phyloP scores from a whole-genome alignment of 208 protist genomes.

The Acanthamoeba royreba region DNA sequence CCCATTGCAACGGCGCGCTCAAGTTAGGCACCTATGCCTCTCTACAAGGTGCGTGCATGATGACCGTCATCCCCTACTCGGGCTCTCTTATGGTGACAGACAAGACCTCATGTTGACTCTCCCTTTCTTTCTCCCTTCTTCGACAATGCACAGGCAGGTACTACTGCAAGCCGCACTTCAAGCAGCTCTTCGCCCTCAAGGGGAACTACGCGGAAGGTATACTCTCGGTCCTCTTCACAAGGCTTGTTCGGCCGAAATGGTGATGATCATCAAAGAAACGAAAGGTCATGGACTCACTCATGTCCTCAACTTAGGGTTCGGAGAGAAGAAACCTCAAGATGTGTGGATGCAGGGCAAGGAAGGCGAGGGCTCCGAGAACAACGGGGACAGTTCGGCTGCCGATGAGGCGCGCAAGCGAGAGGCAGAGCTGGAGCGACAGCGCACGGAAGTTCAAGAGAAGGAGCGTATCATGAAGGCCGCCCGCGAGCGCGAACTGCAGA shows the following conservation, averaged over 20 bases:
- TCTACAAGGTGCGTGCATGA: background rate
- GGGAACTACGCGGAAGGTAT: conserved; percentile 10
- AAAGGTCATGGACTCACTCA: too few relatives aligned
- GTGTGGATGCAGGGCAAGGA: too few relatives aligned
- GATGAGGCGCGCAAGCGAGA: too few relatives aligned
- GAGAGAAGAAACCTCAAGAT: too few relatives aligned
- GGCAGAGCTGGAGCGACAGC: background rate
- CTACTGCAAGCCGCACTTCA: conserved; percentile 13
- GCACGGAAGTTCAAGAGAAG: background rate
- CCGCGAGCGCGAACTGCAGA: background rate
- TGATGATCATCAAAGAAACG: too few relatives aligned
- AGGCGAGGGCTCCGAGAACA: too few relatives aligned
- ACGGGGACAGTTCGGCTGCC: too few relatives aligned
- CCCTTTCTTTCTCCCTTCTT: background rate
- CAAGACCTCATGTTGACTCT: background rate
- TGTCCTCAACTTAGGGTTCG: too few relatives aligned
- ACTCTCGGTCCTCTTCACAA: background rate
- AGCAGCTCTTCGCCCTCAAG: background rate
- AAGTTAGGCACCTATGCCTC: conserved; percentile 11
- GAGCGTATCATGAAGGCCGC: background rate
- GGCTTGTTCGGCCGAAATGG: too few relatives aligned
- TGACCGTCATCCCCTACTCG: background rate
- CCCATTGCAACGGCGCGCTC: background rate
- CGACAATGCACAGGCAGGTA: background rate
- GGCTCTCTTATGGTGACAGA: background rate